Percentiles rank a stretch among this genome's conserved stretches.
Conservation (phyloP, 2,329 filamentous ascomycete species). For the Alternaria metachromatica region DNA sequence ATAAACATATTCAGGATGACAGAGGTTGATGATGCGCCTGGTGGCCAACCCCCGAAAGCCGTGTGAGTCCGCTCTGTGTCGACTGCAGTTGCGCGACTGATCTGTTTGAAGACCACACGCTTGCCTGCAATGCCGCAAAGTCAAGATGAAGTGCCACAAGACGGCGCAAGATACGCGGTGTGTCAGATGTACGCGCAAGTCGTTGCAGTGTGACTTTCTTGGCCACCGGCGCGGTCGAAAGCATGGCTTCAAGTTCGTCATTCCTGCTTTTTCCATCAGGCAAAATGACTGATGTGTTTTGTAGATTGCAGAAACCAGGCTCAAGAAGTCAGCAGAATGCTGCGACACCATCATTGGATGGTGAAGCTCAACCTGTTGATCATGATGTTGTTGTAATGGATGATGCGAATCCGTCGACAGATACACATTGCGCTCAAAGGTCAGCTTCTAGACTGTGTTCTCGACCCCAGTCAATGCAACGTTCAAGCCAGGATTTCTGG, state of each 20-base stretch:
- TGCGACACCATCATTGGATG: not conserved
- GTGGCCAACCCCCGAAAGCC: not conserved
- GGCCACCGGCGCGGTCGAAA: constrained; percentile 2
- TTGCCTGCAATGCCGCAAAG: not conserved
- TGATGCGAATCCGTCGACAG: not conserved
- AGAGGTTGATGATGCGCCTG: not conserved
- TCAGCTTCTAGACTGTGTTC: not conserved
- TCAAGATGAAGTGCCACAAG: not conserved
- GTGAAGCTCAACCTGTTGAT: not conserved
- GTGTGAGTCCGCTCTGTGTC: not conserved
- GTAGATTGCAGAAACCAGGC: not conserved
- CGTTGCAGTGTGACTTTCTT: not conserved
- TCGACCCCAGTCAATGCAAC: not conserved
- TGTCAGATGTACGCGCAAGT: not conserved
- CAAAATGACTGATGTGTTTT: not conserved
- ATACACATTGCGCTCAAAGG: not conserved
- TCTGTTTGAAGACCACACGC: not conserved
- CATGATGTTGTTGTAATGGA: not conserved
- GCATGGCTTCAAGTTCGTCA: not conserved
- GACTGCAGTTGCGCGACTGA: not conserved
- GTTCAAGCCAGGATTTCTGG: not conserved
- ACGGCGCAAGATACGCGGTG: not conserved
- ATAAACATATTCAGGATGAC: not conserved
- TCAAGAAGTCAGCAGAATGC: rapidly evolving
- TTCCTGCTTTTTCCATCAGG: not conserved